Base-by-base conservation (phyloP, 495 filamentous ascomycete species). In the Amniculicola lignicola region DNA sequence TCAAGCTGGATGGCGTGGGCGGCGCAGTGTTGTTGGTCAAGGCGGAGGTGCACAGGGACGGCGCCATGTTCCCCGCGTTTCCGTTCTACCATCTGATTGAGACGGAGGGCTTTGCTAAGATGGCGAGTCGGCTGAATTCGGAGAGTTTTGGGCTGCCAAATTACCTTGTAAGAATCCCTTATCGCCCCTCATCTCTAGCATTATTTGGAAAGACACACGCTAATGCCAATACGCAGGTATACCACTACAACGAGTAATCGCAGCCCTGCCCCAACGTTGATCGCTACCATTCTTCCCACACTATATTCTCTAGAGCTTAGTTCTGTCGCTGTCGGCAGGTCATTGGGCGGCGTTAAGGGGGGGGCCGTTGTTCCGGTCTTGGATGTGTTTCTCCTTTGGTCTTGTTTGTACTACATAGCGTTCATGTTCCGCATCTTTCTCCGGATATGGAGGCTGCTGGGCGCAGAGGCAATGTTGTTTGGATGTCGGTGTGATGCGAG, bases 41-140 rank as follows among this genome's bases (percentile, higher is more conserved):
- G 75, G 93, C 94, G 0, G 94, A 97, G 51, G 93, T 98, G 6
- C 93, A 98, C 65, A 81, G 93, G 12, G 94, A 98, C 68, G 93
- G 93, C 3, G 93, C 94, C 51, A 98, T 98, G 93, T 98, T 98
- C 70, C 93, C 93, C 15, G 80, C 93, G 0, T 98, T 98, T 69
- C 72, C 92, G 2, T 98, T 98, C 67, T 98, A 94, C 66, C 88
- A 97, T 71, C 72, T 98, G 23, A 92, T 98, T 58, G 93, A 98
- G 75, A 97, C 94, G 4, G 93, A 98, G 68, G 93, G 93, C 0
- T 98, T 98, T 65, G 92, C 94, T 12, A 96, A 91, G 73, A 98
- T 98, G 93, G 92, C 90, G 16, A 83, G 77, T 62, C 77, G 93
- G 52, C 70, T 98, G 65, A 90, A 90, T 16, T 96, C 91, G 82